These are phyloP conservation scores for Lanmaoa pseudosensibilis DNA, from an alignment of 768 basidiomycete genomes.

Conservation along the genomic window DNA sequence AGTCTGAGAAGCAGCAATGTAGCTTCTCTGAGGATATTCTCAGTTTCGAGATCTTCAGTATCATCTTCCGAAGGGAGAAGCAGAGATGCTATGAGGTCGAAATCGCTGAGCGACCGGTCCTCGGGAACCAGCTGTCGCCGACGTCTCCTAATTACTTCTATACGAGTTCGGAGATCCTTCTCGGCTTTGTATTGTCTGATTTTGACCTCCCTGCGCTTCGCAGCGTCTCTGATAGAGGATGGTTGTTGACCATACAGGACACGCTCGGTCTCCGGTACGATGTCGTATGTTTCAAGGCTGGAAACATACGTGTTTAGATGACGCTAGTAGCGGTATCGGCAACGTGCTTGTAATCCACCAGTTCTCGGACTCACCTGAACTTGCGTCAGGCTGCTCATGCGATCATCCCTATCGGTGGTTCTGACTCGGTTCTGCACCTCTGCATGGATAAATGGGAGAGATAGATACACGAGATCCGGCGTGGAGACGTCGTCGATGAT, in stretches of 20 bases:
- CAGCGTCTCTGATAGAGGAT: conserved; percentile 57
- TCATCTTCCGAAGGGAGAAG: conserved; percentile 44
- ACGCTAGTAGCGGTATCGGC: conserved; percentile 38
- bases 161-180: conserved; percentile 68
- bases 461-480: conserved; percentile 69
- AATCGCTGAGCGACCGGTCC: conserved; percentile 45
- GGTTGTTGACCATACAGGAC: conserved; percentile 51
- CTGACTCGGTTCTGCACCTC: conserved; percentile 63
- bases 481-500: conserved; percentile 80
- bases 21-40: conserved; percentile 66
- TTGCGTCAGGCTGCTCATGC: conserved; percentile 54
- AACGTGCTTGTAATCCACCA: neutral
- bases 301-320: conserved; percentile 48
- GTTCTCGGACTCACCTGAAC: conserved; percentile 51
- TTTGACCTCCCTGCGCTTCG: conserved; percentile 78
- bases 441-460: conserved; percentile 65
- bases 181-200: conserved; percentile 89
- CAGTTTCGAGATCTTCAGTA: conserved; percentile 56
- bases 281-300: conserved; percentile 60
- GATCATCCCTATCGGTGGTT: conserved; percentile 54
- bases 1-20: conserved; percentile 72
- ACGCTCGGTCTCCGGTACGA: conserved; percentile 63
- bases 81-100: conserved; percentile 64
- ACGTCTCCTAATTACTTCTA: conserved; percentile 63
- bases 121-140: conserved; percentile 41